Evolutionary conservation across 805 yeast genomes (phyloP).

Genomic region (Blastobotrys attinorum): DNA sequence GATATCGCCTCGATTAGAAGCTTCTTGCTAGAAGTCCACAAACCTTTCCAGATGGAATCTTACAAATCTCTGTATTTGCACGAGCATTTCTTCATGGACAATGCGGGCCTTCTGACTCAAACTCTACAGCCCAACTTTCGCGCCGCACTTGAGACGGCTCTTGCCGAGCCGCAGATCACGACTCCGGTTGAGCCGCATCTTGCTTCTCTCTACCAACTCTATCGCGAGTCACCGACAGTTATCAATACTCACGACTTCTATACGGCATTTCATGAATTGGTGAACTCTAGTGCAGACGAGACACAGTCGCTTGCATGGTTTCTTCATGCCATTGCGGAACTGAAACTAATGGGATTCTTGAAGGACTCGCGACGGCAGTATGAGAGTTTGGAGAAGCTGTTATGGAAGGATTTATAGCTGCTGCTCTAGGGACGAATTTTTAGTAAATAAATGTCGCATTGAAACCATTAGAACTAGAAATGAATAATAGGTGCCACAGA

Average conservation of each 20-base stretch:
- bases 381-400: slow-evolving; percentile 59
- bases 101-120: slow-evolving; percentile 25
- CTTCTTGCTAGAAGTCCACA: not conserved
- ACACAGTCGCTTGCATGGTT: slow-evolving; percentile 60
- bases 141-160: slow-evolving; percentile 33
- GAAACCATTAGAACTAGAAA: too few relatives aligned
- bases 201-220: slow-evolving; percentile 53
- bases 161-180: slow-evolving; percentile 34
- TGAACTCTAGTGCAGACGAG: slow-evolving; percentile 25
- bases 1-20: not conserved
- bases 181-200: slow-evolving; percentile 38
- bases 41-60: not conserved
- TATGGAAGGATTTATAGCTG: slow-evolving; percentile 61
- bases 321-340: slow-evolving; percentile 62
- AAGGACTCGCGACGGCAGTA: slow-evolving; percentile 51
- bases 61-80: slow-evolving; percentile 23
- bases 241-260: slow-evolving; percentile 64
- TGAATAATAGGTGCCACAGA: too few relatives aligned
- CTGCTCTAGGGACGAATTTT: too few relatives aligned
- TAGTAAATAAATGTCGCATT: too few relatives aligned
- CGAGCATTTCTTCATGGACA: slow-evolving; percentile 38
- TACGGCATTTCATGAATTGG: slow-evolving; percentile 43
- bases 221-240: slow-evolving; percentile 68
- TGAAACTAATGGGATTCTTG: slow-evolving; percentile 60
- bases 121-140: slow-evolving; percentile 41